Base-by-base conservation (phyloP, 805 yeast genomes). In the Ogataea nitratoaversa region DNA sequence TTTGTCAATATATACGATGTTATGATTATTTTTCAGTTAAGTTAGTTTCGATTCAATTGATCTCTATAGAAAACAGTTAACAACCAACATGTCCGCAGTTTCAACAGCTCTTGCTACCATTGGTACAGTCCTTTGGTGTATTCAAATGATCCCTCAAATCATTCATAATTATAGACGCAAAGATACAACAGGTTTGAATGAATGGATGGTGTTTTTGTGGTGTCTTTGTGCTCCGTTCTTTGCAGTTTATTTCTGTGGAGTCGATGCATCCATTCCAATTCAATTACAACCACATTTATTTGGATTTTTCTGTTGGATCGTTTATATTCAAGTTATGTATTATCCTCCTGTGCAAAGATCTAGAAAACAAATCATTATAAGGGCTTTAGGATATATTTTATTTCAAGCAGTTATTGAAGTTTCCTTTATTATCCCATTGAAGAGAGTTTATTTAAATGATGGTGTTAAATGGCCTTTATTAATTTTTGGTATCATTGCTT, bases 81-180 rank as follows among this genome's bases (percentile, higher is more conserved):
- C 29, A 25, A 13, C n/a, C 13, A 19, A 32, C 16, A 32, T 32
- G 18, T 36, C 34, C 9, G 87, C 86, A 1, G 74, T 27, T 12
- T 24, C 85, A 14, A 85, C 84, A 36, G 88, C 82, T 6, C 69
- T 88, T 40, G 96, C 88, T 2, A 89, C 96, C 11, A 70, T 86
- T 2, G 97, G 96, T 5, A 91, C 98, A 0, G 79, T 90, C 2
- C 72, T 85, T 42, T 91, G 97, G 97, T 90, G 97, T 60, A 67
- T 90, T 48, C 97, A 91, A 63, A 66, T 91, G 48, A 70, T 89
- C 1, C 97, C 97, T 2, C 66, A 62, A 48, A 81, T 90, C 34
- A 68, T 78, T 42, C 70, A 79, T 57, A 90, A 91, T 57, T 89
- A 75, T 65, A 70, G 71, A 42, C 73, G 74, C 8, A 88, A 91